Conservation (phyloP, 2,329 filamentous ascomycete species). For the Exophiala lecanii-corni region DNA sequence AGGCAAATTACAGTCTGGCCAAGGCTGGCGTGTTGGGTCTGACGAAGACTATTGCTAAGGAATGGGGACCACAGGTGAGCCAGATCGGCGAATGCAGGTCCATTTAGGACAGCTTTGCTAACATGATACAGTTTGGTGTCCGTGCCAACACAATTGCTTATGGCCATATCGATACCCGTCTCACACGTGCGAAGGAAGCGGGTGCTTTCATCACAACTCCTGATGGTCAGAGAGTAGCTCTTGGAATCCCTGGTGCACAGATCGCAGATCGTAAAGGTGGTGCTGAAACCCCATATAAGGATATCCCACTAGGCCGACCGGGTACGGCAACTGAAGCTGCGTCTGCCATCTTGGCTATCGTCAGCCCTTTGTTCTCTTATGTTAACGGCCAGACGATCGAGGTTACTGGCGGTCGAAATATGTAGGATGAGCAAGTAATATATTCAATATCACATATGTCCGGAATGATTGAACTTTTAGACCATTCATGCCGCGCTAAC, state of each 20-base stretch:
- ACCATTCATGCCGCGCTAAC: too few species aligned
- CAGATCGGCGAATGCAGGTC: background rate
- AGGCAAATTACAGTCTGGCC: constrained; percentile 80
- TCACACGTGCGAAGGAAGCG: constrained; percentile 80
- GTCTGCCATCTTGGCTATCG: constrained; percentile 69
- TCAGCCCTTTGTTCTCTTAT: constrained; percentile 77
- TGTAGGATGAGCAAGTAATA: too few species aligned
- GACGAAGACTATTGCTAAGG: constrained; percentile 85
- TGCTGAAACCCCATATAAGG: constrained; percentile 46
- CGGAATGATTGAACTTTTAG: too few species aligned
- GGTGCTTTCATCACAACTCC: constrained; percentile 74
- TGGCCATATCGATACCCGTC: constrained; percentile 71
- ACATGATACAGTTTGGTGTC: constrained; percentile 72
- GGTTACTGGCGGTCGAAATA: constrained; percentile 71
- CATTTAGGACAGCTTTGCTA: too few species aligned
- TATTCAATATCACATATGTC: too few species aligned
- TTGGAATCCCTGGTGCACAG: constrained; percentile 67
- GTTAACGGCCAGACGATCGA: constrained; percentile 82
- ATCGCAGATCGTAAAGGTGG: constrained; percentile 34
- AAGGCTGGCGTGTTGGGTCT: constrained; percentile 80
- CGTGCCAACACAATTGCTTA: constrained; percentile 80
- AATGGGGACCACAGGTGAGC: constrained; percentile 61
- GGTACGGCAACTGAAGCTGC: constrained; percentile 79
- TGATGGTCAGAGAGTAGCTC: constrained; percentile 67
- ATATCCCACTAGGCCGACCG: constrained; percentile 74